These are phyloP conservation scores for Hibiscus syriacus DNA, from an alignment of 345 rosid genomes.

Conservation along the genomic window DNA sequence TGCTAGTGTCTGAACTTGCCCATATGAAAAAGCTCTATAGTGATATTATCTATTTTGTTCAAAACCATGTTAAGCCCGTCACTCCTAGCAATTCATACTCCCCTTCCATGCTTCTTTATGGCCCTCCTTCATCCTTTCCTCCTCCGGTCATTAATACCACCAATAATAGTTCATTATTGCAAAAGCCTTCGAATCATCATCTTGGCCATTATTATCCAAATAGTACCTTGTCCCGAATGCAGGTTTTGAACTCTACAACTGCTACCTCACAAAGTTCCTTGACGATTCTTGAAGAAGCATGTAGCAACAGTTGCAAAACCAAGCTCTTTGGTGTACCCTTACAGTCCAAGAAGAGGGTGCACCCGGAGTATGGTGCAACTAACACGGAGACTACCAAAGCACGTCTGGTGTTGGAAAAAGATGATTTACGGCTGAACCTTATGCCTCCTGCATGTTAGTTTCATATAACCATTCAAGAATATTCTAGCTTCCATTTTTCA, in stretches of 20 bases:
- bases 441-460: constrained; percentile 59
- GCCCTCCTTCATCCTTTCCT: constrained; percentile 25
- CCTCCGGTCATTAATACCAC: constrained; percentile 18
- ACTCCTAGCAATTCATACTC: constrained; percentile 52
- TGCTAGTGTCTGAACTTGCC: constrained; percentile 74
- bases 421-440: constrained; percentile 76
- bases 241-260: constrained; percentile 30
- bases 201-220: constrained; percentile 29
- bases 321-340: constrained; percentile 80
- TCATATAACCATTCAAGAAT: not conserved
- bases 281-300: constrained; percentile 32
- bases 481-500: not conserved
- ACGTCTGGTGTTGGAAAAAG: constrained; percentile 61
- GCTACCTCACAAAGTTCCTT: constrained; percentile 33
- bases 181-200: constrained; percentile 43
- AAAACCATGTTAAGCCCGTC: constrained; percentile 86
- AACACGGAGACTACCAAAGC: constrained; percentile 45
- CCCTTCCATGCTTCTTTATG: constrained; percentile 38
- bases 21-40: constrained; percentile 94
- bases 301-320: constrained; percentile 33
- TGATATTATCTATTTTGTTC: constrained; percentile 87
- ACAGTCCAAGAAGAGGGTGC: constrained; percentile 63
- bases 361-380: constrained; percentile 30
- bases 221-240: constrained; percentile 14
- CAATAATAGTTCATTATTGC: constrained; percentile 19